phyloP scores from a whole-genome alignment of 2,329 filamentous ascomycete species.

The Curvularia sp. region DNA sequence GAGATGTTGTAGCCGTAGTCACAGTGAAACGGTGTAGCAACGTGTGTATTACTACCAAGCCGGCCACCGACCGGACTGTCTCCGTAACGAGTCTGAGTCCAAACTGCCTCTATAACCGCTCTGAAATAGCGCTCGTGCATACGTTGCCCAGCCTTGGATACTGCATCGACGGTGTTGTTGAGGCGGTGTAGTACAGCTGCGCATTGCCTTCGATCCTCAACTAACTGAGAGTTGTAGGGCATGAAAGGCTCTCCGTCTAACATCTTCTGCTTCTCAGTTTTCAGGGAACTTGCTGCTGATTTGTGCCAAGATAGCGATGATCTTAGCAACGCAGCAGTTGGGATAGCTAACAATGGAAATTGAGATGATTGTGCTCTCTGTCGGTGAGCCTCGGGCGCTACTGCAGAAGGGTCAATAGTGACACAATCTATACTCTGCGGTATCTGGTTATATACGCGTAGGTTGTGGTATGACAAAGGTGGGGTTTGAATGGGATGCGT shows the following conservation, averaged over 20 bases:
- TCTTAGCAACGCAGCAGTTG: conserved; percentile 23
- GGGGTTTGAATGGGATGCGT: conserved; percentile 20
- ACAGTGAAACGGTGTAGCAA: conserved; percentile 88
- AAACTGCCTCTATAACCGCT: conserved; percentile 72
- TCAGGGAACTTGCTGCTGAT: conserved; percentile 40
- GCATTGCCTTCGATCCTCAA: conserved; percentile 77
- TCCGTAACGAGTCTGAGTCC: conserved; percentile 27
- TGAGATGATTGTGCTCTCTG: conserved; percentile 23
- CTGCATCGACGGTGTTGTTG: conserved; percentile 77
- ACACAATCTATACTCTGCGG: conserved; percentile 36
- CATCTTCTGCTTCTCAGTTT: conserved; percentile 90
- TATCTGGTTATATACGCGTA: conserved; percentile 26
- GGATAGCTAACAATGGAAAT: conserved; percentile 28
- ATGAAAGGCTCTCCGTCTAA: conserved; percentile 77
- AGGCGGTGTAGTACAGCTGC: conserved; percentile 82
- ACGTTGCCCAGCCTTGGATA: conserved; percentile 68
- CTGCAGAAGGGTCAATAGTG: conserved; percentile 27
- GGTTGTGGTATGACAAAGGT: not conserved
- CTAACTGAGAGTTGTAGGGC: conserved; percentile 77
- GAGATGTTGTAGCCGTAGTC: conserved; percentile 95
- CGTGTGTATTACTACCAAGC: conserved; percentile 74
- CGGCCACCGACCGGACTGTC: conserved; percentile 54
- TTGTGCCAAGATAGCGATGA: conserved; percentile 34
- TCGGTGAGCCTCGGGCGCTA: conserved; percentile 18
- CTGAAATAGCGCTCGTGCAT: conserved; percentile 75